phyloP scores from a whole-genome alignment of 2,329 filamentous ascomycete species.

The Fusarium guadeloupense region DNA sequence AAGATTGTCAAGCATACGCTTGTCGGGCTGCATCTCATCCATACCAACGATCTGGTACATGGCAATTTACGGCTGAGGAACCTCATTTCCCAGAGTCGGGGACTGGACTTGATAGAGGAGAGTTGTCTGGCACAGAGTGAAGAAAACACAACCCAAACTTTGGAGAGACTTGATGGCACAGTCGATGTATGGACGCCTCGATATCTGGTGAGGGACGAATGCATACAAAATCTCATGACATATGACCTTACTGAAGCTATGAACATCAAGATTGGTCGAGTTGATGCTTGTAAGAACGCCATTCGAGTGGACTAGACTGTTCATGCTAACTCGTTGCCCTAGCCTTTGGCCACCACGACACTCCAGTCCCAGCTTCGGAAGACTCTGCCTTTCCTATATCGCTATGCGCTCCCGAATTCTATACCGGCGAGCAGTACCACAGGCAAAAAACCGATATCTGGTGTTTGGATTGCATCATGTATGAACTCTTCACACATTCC shows the following conservation, averaged over 20 bases:
- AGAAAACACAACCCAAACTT: background rate
- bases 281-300: background rate
- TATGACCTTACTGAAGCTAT: background rate
- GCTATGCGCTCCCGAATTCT: slow-evolving; percentile 1
- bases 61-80: background rate
- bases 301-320: background rate
- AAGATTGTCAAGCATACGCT: slow-evolving; percentile 11
- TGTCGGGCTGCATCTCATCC: background rate
- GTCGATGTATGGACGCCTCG: background rate
- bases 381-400: background rate
- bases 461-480: slow-evolving; percentile 13
- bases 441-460: background rate
- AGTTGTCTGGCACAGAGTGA: background rate
- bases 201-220: background rate
- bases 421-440: background rate
- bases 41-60: background rate
- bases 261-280: background rate
- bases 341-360: background rate
- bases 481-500: background rate
- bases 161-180: background rate
- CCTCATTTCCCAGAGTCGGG: background rate
- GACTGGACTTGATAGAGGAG: background rate
- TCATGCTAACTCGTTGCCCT: background rate
- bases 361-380: too few species aligned
- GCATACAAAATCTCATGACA: background rate